Evolutionary conservation across 129 eudicot genomes (phyloP).

Genomic region (Flaveria bidentis): DNA sequence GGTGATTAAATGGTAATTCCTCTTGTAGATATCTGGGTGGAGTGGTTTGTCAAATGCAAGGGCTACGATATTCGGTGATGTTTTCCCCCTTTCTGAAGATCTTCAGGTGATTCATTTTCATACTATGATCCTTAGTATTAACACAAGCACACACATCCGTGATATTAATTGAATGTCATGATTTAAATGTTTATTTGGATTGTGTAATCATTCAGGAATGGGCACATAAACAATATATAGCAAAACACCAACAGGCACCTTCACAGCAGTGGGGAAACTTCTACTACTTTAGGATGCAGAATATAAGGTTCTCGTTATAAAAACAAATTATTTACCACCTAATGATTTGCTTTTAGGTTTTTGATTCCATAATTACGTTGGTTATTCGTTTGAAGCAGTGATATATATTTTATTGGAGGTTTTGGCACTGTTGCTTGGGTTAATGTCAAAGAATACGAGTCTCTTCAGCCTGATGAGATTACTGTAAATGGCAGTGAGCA

Average conservation of each 20-base stretch:
- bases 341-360: background rate
- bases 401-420: conserved; percentile 97
- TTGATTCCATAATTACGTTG: background rate
- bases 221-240: conserved; percentile 93
- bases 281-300: conserved; percentile 95
- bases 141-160: conserved; percentile 81
- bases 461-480: conserved; percentile 77
- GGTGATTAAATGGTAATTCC: background rate
- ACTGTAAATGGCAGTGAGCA: conserved; percentile 98
- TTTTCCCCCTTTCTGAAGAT: conserved; percentile 81
- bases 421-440: conserved; percentile 99
- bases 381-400: conserved; percentile 46
- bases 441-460: conserved; percentile 86
- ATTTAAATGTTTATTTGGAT: background rate
- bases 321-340: background rate
- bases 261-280: conserved; percentile 99
- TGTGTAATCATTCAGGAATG: conserved; percentile 54
- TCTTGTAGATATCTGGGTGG: conserved; percentile 94
- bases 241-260: conserved; percentile 96
- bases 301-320: conserved; percentile 53
- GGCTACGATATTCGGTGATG: conserved; percentile 94
- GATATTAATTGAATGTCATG: background rate
- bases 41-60: conserved; percentile 98
- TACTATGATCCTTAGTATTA: conserved; percentile 25
- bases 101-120: conserved; percentile 61